Evolutionary conservation across 768 basidiomycete genomes (phyloP), one percentile per base, ranked within the genome.

Genomic region (Termitomyces eurrhizus): DNA sequence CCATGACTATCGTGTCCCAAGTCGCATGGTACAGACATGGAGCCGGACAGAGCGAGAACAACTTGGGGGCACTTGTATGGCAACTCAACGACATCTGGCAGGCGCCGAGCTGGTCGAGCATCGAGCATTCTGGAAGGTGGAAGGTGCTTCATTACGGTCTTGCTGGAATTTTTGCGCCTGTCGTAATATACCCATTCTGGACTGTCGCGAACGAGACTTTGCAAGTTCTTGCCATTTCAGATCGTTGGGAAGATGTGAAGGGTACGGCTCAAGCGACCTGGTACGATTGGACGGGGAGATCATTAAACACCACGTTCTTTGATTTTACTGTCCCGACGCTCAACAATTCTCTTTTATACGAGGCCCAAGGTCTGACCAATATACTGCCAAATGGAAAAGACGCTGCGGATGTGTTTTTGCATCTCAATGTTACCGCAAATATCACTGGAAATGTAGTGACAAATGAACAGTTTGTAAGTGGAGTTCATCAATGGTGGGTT

Each of bases 61-160:
- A 85, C 68, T 73, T 86, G 35, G 84, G 83, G 9, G 81, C 80
- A 14, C 70, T 85, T 33, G 80, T 85, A 7, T 85, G 82, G 83
- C 83, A 84, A 66, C 74, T 84, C 57, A 83, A 85, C 64, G 82
- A 84, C 67, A 83, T 85, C 57, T 84, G 83, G 83, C 83, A 85
- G 62, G 84, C 79, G 37, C 76, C 79, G 51, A 82, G 78, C 65
- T 85, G 83, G 83, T 76, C 82, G 2, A 73, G 75, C 53, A 77
- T 84, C 65, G 83, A 85, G 65, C 82, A 83, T 64, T 82, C 81
- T 6, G 83, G 84, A 8, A 70, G 84, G 24, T 85, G 83, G 84
- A 85, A 85, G 69, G 83, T 82, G 2, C 70, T 83, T 58, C 78
- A 85, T 60, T 84, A 84, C 63, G 82, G 77, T 24, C 67, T 81